Evolutionary conservation across 352 stramenopile species (phyloP).

Genomic region (Thraustochytrium aureum): DNA sequence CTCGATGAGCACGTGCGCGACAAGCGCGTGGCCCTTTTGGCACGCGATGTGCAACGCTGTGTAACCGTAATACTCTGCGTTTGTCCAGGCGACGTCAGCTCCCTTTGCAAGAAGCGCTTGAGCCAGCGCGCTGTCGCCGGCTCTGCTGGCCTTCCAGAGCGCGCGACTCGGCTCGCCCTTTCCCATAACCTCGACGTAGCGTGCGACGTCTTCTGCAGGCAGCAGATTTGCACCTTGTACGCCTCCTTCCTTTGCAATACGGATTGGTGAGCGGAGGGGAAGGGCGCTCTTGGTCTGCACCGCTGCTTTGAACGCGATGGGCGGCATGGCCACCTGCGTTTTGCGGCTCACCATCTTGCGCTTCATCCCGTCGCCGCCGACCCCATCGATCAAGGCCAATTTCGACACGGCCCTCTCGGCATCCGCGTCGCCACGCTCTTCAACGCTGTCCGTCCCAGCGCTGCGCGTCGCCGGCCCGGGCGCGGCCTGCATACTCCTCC

Average conservation of each 20-base stretch:
- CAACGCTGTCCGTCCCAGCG: no score
- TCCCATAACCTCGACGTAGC: constrained; percentile 36
- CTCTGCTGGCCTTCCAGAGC: constrained; percentile 42
- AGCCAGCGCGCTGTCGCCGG: not conserved
- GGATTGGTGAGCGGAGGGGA: no score
- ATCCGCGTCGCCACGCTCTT: no score
- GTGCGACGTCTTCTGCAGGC: no score
- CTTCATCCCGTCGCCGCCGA: no score
- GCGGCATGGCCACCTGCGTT: not conserved
- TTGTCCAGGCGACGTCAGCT: not conserved
- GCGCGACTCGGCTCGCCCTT: not conserved
- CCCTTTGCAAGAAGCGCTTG: not conserved
- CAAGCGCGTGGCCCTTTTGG: constrained; percentile 32
- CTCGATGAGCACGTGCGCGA: not conserved
- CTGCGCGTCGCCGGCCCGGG: no score
- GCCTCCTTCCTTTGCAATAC: no score
- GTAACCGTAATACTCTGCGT: constrained; percentile 39
- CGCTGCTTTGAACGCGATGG: not conserved
- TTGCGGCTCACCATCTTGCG: not conserved
- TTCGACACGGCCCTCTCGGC: no score
- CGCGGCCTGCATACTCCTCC: no score
- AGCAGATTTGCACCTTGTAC: no score
- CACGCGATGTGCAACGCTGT: constrained; percentile 41
- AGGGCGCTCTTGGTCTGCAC: not conserved
- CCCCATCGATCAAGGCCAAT: no score